A percentile compares a stretch with the other conserved stretches of the same genome.
phyloP scores from a whole-genome alignment of 2,329 filamentous ascomycete species.

The Sordariomycetes sp. region DNA sequence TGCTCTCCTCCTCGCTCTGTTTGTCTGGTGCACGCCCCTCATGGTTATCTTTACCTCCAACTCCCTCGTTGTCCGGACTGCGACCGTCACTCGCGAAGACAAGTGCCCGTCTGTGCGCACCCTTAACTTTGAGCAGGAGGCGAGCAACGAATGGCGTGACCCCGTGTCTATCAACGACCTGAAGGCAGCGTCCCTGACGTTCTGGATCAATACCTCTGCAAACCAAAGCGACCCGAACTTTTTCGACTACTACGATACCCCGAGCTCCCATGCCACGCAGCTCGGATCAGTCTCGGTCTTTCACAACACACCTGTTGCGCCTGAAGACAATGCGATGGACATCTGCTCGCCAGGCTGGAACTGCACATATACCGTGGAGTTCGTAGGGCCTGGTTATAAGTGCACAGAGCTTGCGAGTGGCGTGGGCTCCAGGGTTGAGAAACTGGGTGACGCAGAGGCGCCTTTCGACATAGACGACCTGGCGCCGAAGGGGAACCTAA shows the following conservation, averaged over 20 bases:
- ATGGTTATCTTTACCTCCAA: constrained; percentile 26
- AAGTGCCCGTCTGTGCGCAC: constrained; percentile 18
- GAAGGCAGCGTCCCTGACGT: constrained; percentile 15
- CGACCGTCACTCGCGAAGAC: constrained; percentile 10
- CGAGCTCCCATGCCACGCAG: constrained; percentile 15
- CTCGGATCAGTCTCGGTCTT: constrained; percentile 15
- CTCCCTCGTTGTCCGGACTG: constrained; percentile 19
- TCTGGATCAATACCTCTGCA: constrained; percentile 21
- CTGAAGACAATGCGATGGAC: constrained; percentile 15
- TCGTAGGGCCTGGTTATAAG: constrained; percentile 23
- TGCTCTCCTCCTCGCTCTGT: constrained; percentile 20
- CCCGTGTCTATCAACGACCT: constrained; percentile 16
- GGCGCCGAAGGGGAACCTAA: constrained; percentile 16
- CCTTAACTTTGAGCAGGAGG: constrained; percentile 22
- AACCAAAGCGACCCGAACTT: constrained; percentile 10
- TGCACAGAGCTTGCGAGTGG: constrained; percentile 18
- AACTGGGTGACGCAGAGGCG: constrained; percentile 12
- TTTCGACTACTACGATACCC: constrained; percentile 20
- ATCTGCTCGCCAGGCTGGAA: constrained; percentile 22
- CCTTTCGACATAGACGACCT: constrained; percentile 17
- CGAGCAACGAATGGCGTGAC: constrained; percentile 19
- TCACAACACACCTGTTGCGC: constrained; percentile 12
- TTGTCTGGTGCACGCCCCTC: constrained; percentile 24
- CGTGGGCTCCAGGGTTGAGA: constrained; percentile 12
- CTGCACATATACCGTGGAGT: constrained; percentile 20